A percentile compares a stretch with the other conserved stretches of the same genome.
phyloP scores from a whole-genome alignment of 176 grass and related monocot species.

The Bonia amplexicaulis region DNA sequence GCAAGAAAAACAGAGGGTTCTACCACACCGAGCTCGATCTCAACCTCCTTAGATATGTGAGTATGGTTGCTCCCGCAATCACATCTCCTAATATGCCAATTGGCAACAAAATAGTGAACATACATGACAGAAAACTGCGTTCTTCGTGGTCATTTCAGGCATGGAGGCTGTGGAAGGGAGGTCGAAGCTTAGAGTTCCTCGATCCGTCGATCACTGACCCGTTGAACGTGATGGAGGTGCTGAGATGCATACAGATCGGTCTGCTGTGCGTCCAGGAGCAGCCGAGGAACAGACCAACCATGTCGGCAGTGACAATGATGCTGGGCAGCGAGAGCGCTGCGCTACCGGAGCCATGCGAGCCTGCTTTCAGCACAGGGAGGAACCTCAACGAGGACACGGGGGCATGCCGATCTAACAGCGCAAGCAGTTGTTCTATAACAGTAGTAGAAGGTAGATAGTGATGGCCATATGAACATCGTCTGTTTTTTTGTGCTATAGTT shows the following conservation, averaged over 20 bases:
- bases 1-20: conserved; percentile 33
- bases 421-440: conserved; percentile 40
- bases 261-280: conserved; percentile 64
- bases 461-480: not conserved
- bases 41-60: conserved; percentile 58
- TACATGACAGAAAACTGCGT: not conserved
- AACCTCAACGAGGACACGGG: not conserved
- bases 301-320: conserved; percentile 50
- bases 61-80: not conserved
- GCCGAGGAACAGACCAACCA: conserved; percentile 45
- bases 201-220: conserved; percentile 27
- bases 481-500: too few species aligned
- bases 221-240: conserved; percentile 26
- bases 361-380: conserved; percentile 41
- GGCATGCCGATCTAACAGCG: conserved; percentile 30
- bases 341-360: conserved; percentile 47
- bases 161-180: conserved; percentile 62
- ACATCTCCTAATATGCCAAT: not conserved
- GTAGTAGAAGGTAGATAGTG: conserved; percentile 37
- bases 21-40: conserved; percentile 24
- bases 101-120: not conserved
- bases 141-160: conserved; percentile 21
- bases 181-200: conserved; percentile 30
- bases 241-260: conserved; percentile 60
- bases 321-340: conserved; percentile 28